Evolutionary conservation across 768 basidiomycete species (phyloP), one percentile per base, ranked within the genome.

Genomic region (Lactarius psammicola): DNA sequence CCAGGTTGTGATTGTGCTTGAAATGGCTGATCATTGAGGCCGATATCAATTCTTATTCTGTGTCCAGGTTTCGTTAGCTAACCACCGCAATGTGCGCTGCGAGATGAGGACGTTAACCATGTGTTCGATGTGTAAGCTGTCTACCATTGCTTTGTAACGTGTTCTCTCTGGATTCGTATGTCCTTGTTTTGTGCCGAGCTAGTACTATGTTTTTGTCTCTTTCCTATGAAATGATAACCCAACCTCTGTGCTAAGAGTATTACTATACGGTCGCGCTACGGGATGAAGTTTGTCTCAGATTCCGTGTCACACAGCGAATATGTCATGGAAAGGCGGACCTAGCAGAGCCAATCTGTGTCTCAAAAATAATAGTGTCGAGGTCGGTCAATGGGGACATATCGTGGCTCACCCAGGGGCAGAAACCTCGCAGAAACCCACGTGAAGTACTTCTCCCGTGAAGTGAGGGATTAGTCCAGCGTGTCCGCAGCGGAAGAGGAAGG

Each of bases 361-460:
- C 75, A 58, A 84, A 76, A 36, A 80, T 73, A n/a, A 84, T 68
- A 40, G 71, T 76, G 70, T 86, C 86, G 63, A 86, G 77, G 70
- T 86, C 85, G n/a, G n/a, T 38, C 36, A 40, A 40, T 40, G 17
- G 17, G 15, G 40, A 18, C 36, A 36, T 36, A 36, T 11, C 36
- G 1, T 9, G 11, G 36, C 36, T 36, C 36, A 13, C 36, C 10
- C 36, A 10, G 34, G 9, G 34, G 34, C 34, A 34, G 34, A 34
- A 13, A 13, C 10, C 36, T 36, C 9, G 36, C 36, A 36, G 36
- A 2, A 11, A 34, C 7, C 31, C 33, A 8, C 13, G 15, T 38
- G 17, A 2, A 18, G 40, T 40, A 18, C 40, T 17, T 40, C 40
- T 40, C 40, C 40, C 36, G 2, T 15, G 13, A 6, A 15, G 36